Conservation (phyloP, 345 rosid species). For the Eucalyptus urophylla region DNA sequence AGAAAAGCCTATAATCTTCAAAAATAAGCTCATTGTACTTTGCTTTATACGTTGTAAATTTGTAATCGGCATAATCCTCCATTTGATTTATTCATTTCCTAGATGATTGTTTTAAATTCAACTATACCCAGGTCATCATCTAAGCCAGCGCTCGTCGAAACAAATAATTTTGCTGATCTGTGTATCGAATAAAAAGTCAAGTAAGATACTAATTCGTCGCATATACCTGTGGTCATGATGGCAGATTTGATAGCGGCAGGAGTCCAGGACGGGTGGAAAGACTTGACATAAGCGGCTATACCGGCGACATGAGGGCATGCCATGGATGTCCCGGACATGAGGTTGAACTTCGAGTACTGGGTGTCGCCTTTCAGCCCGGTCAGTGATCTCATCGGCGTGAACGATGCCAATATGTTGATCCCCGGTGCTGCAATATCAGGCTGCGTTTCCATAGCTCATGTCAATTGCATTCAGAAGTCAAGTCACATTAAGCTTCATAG, state of each 20-base stretch:
- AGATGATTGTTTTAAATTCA: not conserved
- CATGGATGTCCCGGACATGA: constrained; percentile 95
- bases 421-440: constrained; percentile 95
- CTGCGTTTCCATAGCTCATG: constrained; percentile 12
- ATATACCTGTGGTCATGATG: constrained; percentile 72
- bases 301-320: constrained; percentile 89
- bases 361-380: constrained; percentile 83
- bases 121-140: not conserved
- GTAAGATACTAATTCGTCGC: not conserved
- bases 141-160: not conserved
- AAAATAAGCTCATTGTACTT: not conserved
- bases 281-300: constrained; percentile 76
- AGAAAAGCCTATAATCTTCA: not conserved
- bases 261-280: constrained; percentile 78
- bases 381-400: constrained; percentile 61
- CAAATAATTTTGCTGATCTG: not conserved
- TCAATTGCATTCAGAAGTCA: not conserved
- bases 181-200: not conserved
- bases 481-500: not conserved
- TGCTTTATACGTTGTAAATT: not conserved
- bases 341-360: constrained; percentile 50
- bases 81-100: not conserved
- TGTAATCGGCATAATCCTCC: not conserved
- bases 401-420: constrained; percentile 70
- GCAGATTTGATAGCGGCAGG: constrained; percentile 87